Conservation (phyloP, 441 rosid genomes). For the Corymbia calophylla region DNA sequence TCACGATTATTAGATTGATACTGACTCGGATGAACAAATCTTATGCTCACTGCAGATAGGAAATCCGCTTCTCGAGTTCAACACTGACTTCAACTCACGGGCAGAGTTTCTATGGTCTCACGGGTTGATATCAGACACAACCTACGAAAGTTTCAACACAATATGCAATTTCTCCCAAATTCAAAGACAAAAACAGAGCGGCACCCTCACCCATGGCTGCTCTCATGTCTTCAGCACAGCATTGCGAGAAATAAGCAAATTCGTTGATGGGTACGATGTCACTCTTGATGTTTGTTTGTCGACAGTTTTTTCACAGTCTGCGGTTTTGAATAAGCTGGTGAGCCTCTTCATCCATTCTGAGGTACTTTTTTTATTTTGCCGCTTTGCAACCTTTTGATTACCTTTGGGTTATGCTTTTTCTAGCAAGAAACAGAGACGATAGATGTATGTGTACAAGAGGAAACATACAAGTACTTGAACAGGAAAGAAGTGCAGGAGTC, state of each 20-base stretch:
- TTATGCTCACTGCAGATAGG: background rate
- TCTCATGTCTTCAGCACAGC: constrained; percentile 17
- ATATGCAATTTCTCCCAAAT: constrained; percentile 33
- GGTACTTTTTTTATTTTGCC: background rate
- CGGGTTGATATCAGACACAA: constrained; percentile 7
- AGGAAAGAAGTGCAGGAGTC: constrained; percentile 50
- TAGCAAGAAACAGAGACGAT: constrained; percentile 23
- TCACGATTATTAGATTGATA: background rate
- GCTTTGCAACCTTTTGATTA: background rate
- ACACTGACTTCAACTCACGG: constrained; percentile 3
- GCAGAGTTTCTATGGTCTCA: constrained; percentile 7
- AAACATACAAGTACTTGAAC: constrained; percentile 33
- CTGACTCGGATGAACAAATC: background rate
- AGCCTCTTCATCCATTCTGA: background rate
- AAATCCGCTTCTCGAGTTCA: constrained; percentile 7
- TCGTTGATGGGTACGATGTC: constrained; percentile 29
- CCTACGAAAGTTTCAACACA: background rate
- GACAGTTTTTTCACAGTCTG: constrained; percentile 14
- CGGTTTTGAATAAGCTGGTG: background rate
- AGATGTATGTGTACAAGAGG: constrained; percentile 43
- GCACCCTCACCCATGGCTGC: constrained; percentile 19
- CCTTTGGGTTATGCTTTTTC: background rate
- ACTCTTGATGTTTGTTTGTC: constrained; percentile 37
- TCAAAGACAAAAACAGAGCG: constrained; percentile 11
- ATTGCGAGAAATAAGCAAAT: constrained; percentile 16